Evolutionary conservation across 768 basidiomycete species (phyloP).

Genomic region (Cyathus striatus): DNA sequence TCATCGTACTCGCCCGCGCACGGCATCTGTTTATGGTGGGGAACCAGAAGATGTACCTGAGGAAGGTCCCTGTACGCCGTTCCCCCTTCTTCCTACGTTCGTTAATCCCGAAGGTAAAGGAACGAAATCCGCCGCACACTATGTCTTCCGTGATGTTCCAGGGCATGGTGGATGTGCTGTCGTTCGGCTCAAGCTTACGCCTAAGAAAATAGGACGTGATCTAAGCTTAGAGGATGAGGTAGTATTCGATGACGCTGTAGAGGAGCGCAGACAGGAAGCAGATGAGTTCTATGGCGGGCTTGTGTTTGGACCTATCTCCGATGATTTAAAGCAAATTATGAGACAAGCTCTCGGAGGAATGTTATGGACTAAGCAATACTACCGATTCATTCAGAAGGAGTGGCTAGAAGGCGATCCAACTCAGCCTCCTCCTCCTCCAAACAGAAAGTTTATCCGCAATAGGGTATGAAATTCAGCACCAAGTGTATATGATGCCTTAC

Average conservation of each 20-base stretch:
- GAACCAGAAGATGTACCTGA: constrained; percentile 35
- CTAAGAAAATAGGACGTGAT: constrained; percentile 68
- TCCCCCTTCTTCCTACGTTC: constrained; percentile 50
- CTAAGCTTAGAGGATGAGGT: constrained; percentile 82
- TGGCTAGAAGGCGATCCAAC: constrained; percentile 96
- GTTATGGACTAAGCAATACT: constrained; percentile 99
- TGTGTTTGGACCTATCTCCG: constrained; percentile 78
- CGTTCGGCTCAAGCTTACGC: constrained; percentile 90
- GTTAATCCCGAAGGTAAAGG: constrained; percentile 85
- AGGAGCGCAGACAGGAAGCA: constrained; percentile 88
- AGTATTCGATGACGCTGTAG: constrained; percentile 82
- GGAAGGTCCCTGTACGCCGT: constrained; percentile 57
- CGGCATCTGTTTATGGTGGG: constrained; percentile 36
- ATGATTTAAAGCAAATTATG: constrained; percentile 95
- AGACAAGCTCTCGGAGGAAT: constrained; percentile 94
- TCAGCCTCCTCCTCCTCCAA: constrained; percentile 91
- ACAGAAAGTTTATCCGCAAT: constrained; percentile 82
- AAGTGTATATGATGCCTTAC: no score
- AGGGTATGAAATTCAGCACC: constrained; percentile 48
- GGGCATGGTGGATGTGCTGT: constrained; percentile 91
- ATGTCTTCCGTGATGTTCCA: constrained; percentile 81
- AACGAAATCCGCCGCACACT: constrained; percentile 93
- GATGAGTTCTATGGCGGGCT: constrained; percentile 92
- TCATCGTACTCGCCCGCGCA: constrained; percentile 44
- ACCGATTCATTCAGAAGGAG: constrained; percentile 92